These are phyloP conservation scores for Talaromyces sp. DNA, from an alignment of 2,329 filamentous ascomycete species.

Conservation along the genomic window DNA sequence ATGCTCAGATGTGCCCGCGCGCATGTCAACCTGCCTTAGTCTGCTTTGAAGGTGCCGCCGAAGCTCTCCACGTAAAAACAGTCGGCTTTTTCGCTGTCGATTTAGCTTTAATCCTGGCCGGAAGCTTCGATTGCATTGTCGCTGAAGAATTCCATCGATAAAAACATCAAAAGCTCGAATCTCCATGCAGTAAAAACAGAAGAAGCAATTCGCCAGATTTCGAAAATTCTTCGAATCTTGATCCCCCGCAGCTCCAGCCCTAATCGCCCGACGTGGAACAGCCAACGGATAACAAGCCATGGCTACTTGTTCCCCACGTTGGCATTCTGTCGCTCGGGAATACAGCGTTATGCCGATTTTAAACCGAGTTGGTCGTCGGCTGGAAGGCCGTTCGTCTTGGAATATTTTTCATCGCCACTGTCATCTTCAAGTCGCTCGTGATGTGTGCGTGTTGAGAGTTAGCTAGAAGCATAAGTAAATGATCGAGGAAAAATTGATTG, in stretches of 20 bases:
- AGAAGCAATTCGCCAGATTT: neutral
- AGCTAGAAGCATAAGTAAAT: neutral
- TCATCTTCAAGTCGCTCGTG: neutral
- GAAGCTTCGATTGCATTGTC: neutral
- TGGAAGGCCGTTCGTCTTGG: neutral
- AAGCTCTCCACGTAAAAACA: neutral
- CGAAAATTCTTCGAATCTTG: neutral
- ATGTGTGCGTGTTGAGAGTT: neutral
- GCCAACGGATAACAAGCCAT: neutral
- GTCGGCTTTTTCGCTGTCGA: neutral
- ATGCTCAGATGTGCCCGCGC: neutral
- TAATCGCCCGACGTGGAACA: neutral
- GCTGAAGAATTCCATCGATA: neutral
- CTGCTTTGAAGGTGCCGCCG: neutral
- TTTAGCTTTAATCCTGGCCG: neutral
- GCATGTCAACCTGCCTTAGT: neutral
- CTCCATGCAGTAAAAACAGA: neutral
- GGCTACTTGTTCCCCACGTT: neutral
- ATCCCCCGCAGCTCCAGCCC: neutral
- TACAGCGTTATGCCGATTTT: neutral
- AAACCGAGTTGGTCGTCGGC: neutral
- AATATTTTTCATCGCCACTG: neutral
- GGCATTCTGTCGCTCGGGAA: neutral
- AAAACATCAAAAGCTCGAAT: neutral
- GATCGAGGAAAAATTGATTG: too few species aligned